A percentile compares a stretch with the other conserved stretches of the same genome.
Conservation (phyloP, 495 filamentous ascomycete genomes). For the Lindgomyces ingoldianus region DNA sequence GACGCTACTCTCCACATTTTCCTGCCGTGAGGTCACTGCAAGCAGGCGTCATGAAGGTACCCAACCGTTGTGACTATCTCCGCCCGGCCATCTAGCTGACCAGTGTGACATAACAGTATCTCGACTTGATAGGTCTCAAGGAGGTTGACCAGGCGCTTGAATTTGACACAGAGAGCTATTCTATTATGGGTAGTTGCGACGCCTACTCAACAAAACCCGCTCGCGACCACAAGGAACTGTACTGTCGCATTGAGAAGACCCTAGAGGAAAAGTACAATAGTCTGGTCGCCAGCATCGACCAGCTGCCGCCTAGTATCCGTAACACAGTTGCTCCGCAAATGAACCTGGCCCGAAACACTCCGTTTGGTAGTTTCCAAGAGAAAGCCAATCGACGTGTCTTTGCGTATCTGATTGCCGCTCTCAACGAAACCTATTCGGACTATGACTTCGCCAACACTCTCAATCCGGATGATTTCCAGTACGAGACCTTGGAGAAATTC, state of each 20-base stretch:
- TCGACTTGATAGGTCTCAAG: slow-evolving; percentile 87
- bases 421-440: slow-evolving; percentile 96
- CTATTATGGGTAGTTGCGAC: slow-evolving; percentile 88
- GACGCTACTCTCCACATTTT: background rate
- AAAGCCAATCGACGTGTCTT: slow-evolving; percentile 86
- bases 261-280: slow-evolving; percentile 89
- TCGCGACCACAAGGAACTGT: slow-evolving; percentile 91
- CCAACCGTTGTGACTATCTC: slow-evolving; percentile 5
- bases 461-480: slow-evolving; percentile 79
- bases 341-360: slow-evolving; percentile 79
- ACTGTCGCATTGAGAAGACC: slow-evolving; percentile 87
- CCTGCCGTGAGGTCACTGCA: background rate
- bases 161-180: slow-evolving; percentile 88
- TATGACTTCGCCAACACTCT: slow-evolving; percentile 95
- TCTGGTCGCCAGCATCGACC: slow-evolving; percentile 75
- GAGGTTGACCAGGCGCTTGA: slow-evolving; percentile 85
- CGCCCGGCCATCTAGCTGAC: slow-evolving; percentile 8
- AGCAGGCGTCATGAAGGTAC: slow-evolving; percentile 40
- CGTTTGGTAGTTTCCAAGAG: slow-evolving; percentile 86
- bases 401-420: slow-evolving; percentile 92
- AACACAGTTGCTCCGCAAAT: slow-evolving; percentile 56
- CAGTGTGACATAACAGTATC: slow-evolving; percentile 61
- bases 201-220: slow-evolving; percentile 96
- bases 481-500: slow-evolving; percentile 63
- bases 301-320: slow-evolving; percentile 70